Conservation (phyloP, 768 basidiomycete species). For the Amanita pallidorosea region DNA sequence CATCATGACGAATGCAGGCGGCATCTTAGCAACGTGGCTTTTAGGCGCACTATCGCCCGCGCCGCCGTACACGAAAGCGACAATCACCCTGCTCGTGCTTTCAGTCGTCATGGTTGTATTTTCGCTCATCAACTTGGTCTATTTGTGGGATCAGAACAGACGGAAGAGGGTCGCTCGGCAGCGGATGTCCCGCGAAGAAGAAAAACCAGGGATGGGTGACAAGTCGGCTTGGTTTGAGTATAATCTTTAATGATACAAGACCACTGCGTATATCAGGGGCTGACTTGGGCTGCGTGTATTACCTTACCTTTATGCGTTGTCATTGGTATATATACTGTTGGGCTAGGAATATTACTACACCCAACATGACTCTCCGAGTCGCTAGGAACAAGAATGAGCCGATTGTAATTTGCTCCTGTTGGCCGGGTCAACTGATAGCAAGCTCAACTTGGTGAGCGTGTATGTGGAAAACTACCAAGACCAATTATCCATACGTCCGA, state of each 20-base stretch:
- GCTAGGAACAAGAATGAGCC: too few species aligned
- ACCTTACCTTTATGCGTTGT: too few species aligned
- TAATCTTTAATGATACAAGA: conserved; percentile 25
- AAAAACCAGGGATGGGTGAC: conserved; percentile 34
- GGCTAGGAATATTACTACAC: too few species aligned
- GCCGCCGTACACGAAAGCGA: conserved; percentile 25
- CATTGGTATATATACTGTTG: too few species aligned
- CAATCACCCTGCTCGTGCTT: conserved; percentile 25
- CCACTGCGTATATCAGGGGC: conserved; percentile 9
- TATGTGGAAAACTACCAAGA: too few species aligned
- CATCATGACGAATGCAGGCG: conserved; percentile 48
- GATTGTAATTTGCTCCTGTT: too few species aligned
- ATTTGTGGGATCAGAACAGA: conserved; percentile 32
- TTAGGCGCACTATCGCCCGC: conserved; percentile 37
- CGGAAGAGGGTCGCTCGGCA: conserved; percentile 29
- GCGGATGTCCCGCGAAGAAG: conserved; percentile 17
- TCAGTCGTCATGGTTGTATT: conserved; percentile 28
- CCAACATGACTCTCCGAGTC: too few species aligned
- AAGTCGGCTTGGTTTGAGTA: conserved; percentile 46
- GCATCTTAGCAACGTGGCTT: conserved; percentile 53
- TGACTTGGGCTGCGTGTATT: too few species aligned
- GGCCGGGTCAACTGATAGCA: too few species aligned
- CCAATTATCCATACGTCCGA: too few species aligned
- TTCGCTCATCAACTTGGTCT: conserved; percentile 25
- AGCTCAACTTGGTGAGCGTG: too few species aligned